A percentile compares a stretch with the other conserved stretches of the same genome.
phyloP scores from a whole-genome alignment of 371 early-diverging fungal genomes.

The Syncephalastrum sp. region DNA sequence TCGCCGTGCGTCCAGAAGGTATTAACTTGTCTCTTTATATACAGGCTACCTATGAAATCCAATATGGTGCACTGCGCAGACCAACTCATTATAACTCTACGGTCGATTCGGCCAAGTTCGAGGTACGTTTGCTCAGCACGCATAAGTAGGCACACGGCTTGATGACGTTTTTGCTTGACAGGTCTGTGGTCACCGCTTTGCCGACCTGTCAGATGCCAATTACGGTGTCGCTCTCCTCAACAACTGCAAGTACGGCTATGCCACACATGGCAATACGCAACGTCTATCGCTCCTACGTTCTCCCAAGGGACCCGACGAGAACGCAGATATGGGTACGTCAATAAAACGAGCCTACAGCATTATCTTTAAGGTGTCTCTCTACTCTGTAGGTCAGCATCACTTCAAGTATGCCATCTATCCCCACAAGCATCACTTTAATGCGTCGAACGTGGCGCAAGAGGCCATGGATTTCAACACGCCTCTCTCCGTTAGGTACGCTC shows the following conservation, averaged over 20 bases:
- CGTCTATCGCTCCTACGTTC: constrained; percentile 81
- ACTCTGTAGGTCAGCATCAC: constrained; percentile 54
- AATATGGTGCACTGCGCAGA: constrained; percentile 88
- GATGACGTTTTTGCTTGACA: background rate
- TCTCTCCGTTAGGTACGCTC: constrained; percentile 57
- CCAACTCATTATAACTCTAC: constrained; percentile 94
- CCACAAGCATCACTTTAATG: constrained; percentile 75
- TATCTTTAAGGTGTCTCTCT: background rate
- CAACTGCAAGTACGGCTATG: constrained; percentile 91
- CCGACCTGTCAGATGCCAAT: constrained; percentile 89
- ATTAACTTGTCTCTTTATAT: background rate
- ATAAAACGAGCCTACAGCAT: background rate
- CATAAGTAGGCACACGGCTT: background rate
- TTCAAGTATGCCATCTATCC: constrained; percentile 93
- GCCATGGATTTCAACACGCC: constrained; percentile 91
- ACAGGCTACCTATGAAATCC: constrained; percentile 92
- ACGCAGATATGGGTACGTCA: constrained; percentile 60
- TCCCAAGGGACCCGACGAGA: constrained; percentile 78
- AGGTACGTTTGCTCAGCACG: constrained; percentile 18
- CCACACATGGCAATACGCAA: constrained; percentile 81
- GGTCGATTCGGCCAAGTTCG: constrained; percentile 84
- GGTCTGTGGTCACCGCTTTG: constrained; percentile 92
- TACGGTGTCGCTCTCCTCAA: constrained; percentile 94
- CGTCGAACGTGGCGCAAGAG: constrained; percentile 78
- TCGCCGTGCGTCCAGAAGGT: background rate